Conservation (phyloP, 805 yeast species). For the Starmera dryadoides region DNA sequence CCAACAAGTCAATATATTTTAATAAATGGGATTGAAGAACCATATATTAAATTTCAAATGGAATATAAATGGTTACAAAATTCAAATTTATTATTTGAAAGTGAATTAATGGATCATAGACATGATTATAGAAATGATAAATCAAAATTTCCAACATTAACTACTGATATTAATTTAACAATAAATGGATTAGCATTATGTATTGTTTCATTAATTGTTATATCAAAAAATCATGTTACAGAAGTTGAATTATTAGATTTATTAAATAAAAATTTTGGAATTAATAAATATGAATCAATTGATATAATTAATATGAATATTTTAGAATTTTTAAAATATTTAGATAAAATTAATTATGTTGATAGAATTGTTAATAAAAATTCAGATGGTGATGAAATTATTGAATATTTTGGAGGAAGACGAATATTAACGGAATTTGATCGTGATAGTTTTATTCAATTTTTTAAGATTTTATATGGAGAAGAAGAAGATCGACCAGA, state of each 20-base stretch:
- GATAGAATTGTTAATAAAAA: slow-evolving; percentile 12
- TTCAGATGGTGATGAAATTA: slow-evolving; percentile 15
- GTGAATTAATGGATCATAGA: slow-evolving; percentile 17
- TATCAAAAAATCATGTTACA: slow-evolving; percentile 23
- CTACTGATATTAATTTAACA: slow-evolving; percentile 11
- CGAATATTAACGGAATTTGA: slow-evolving; percentile 21
- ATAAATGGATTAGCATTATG: slow-evolving; percentile 15
- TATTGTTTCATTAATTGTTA: slow-evolving; percentile 14
- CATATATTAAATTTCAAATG: slow-evolving; percentile 7
- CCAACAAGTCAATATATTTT: slow-evolving; percentile 8
- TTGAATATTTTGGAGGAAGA: slow-evolving; percentile 23
- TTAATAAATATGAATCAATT: slow-evolving; percentile 5
- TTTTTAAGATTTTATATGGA: slow-evolving; percentile 15
- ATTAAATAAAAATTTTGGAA: slow-evolving; percentile 28
- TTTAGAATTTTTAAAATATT: slow-evolving; percentile 13
- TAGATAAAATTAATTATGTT: slow-evolving; percentile 21
- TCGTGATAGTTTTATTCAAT: slow-evolving; percentile 15
- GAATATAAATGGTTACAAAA: slow-evolving; percentile 6
- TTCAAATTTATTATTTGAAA: slow-evolving; percentile 10
- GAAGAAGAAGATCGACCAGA: not conserved
- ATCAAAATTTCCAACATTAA: slow-evolving; percentile 9
- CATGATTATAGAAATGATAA: slow-evolving; percentile 17
- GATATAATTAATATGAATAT: slow-evolving; percentile 9
- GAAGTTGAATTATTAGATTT: slow-evolving; percentile 35
- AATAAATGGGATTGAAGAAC: slow-evolving; percentile 7